Evolutionary conservation across 352 stramenopile genomes (phyloP).

Genomic region (Hyaloperonospora brassicae): DNA sequence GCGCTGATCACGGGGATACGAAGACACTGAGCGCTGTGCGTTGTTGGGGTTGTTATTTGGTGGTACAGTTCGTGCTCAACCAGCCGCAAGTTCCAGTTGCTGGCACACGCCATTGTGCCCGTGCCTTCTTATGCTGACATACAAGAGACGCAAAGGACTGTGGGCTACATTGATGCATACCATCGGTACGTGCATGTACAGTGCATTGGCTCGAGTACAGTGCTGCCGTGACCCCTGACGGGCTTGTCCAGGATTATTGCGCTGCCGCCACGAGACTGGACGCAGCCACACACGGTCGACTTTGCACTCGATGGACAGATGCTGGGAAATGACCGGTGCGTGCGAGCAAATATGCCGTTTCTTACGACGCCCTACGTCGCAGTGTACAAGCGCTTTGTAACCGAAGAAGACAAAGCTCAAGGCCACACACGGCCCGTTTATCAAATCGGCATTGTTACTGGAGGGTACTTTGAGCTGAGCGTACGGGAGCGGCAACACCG

Average conservation of each 20-base stretch:
- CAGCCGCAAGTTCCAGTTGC: slow-evolving; percentile 64
- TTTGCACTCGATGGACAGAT: slow-evolving; percentile 46
- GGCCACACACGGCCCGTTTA: slow-evolving; percentile 20
- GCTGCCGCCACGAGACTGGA: slow-evolving; percentile 13
- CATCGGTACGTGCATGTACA: slow-evolving; percentile 35
- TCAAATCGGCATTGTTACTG: slow-evolving; percentile 42
- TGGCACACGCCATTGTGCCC: slow-evolving; percentile 53
- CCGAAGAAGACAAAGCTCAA: slow-evolving; percentile 12
- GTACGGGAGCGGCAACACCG: slow-evolving; percentile 30
- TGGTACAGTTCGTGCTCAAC: slow-evolving; percentile 34
- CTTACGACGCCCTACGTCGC: slow-evolving; percentile 46
- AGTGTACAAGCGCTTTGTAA: slow-evolving; percentile 32
- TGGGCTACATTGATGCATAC: slow-evolving; percentile 32
- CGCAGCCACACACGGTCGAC: slow-evolving; percentile 24
- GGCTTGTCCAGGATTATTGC: slow-evolving; percentile 28
- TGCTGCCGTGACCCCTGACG: slow-evolving; percentile 1
- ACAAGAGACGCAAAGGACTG: slow-evolving; percentile 31
- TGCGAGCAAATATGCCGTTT: slow-evolving; percentile 66
- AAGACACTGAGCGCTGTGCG: background rate
- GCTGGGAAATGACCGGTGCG: slow-evolving; percentile 53
- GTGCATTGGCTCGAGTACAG: background rate
- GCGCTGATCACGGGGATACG: no score
- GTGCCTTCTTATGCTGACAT: slow-evolving; percentile 62
- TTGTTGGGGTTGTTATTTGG: background rate
- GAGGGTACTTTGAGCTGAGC: slow-evolving; percentile 73